Evolutionary conservation across 169 alveolate genomes (phyloP).

Genomic region (Amoebophrya sp.): DNA sequence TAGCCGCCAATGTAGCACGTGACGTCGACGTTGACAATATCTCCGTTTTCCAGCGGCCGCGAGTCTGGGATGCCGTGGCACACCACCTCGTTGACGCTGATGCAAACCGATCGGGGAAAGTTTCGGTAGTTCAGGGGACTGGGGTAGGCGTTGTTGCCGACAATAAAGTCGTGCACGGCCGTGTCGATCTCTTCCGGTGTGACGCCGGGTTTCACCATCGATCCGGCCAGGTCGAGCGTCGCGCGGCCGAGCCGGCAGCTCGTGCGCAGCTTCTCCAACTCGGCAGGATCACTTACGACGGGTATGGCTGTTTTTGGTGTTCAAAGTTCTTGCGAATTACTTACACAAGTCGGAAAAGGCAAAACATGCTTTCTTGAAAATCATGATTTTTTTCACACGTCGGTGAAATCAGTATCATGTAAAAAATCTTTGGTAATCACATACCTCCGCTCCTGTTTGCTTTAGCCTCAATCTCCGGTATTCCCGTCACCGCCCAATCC

Average conservation of each 20-base stretch:
- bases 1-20: slow-evolving; percentile 88
- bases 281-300: neutral
- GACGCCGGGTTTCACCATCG: slow-evolving; percentile 85
- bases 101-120: slow-evolving; percentile 93
- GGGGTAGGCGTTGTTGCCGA: slow-evolving; percentile 92
- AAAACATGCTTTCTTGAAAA: slow-evolving; percentile 39
- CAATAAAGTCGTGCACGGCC: slow-evolving; percentile 85
- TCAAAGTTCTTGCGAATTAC: no score
- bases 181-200: slow-evolving; percentile 93
- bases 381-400: slow-evolving; percentile 23
- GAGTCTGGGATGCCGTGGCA: slow-evolving; percentile 98
- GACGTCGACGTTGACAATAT: slow-evolving; percentile 84
- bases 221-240: slow-evolving; percentile 87
- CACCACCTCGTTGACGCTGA: slow-evolving; percentile 92
- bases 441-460: slow-evolving; percentile 2
- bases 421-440: no score
- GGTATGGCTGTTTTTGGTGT: neutral
- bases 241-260: slow-evolving; percentile 82
- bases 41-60: slow-evolving; percentile 81
- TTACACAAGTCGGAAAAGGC: neutral
- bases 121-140: slow-evolving; percentile 92
- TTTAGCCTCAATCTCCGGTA: neutral
- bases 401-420: neutral
- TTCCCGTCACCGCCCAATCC: neutral
- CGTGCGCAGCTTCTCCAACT: slow-evolving; percentile 62